Evolutionary conservation across 345 rosid species (phyloP), one percentile per base, ranked within the genome.

Genomic region (Salix koriyanagi): DNA sequence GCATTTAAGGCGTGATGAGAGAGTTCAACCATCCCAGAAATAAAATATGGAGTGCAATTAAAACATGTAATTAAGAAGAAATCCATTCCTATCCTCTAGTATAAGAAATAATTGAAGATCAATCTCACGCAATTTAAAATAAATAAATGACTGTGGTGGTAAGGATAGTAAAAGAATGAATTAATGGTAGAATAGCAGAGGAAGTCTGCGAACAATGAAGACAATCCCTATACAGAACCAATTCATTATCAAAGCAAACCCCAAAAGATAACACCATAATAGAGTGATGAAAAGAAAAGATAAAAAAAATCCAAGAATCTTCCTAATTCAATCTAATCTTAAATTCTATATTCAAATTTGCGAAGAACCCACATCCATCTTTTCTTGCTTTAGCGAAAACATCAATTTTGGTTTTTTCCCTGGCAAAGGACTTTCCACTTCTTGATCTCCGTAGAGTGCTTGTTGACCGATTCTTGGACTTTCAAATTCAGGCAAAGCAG

Each of bases 401-500:
- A 30, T 65, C 52, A 75, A 81, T 82, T 83, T 85, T 54, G 91
- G 94, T 76, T 88, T 92, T 86, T 94, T 94, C 11, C 83, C 82
- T 16, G 96, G 87, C 83, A 83, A 79, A 15, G 94, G 97, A 73
- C 91, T 84, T 75, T 88, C 85, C 71, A 89, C 94, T 81, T 93
- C 98, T 77, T 89, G 84, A 65, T 87, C 91, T 50, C 72, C 64
- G 26, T n/a, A 61, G 12, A 78, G n/a, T 26, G 0, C 79, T 67
- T 11, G 23, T 1, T 58, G 68, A 54, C 67, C 44, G 16, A 15
- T 6, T 23, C 16, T 50, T 70, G 36, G 61, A 72, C 34, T 26
- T 39, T 12, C 77, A 69, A 84, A 84, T 21, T 95, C 98, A 2
- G 94, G 94, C 79, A 85, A 65, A 25, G 99, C 94, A 2, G 99